Evolutionary conservation across 179 eudicot species (phyloP).

Genomic region (Pouteria campechiana): DNA sequence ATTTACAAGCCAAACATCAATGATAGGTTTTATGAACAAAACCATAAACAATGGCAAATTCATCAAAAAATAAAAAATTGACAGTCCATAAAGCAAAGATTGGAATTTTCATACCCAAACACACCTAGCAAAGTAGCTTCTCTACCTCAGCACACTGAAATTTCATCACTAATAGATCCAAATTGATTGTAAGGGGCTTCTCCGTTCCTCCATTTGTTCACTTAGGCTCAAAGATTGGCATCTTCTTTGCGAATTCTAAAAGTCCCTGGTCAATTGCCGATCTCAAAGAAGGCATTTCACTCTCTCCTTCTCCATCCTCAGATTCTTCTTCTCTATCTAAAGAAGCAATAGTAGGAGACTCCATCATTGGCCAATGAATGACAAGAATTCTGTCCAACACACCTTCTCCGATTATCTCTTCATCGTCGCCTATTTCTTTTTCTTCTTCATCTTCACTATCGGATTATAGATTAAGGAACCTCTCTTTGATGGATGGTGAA

Average conservation of each 20-base stretch:
- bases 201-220: conserved; percentile 26
- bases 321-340: conserved; percentile 7
- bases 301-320: conserved; percentile 6
- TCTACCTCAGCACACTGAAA: conserved; percentile 57
- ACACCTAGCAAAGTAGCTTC: conserved; percentile 59
- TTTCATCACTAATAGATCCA: conserved; percentile 67
- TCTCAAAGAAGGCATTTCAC: neutral
- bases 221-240: conserved; percentile 76
- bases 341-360: conserved; percentile 14
- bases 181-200: conserved; percentile 51
- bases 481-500: conserved; percentile 17
- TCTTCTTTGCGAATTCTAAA: conserved; percentile 55
- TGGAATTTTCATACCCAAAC: neutral
- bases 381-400: conserved; percentile 35
- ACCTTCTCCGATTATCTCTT: conserved; percentile 15
- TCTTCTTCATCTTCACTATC: neutral
- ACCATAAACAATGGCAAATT: neutral
- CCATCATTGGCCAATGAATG: conserved; percentile 58
- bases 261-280: conserved; percentile 42
- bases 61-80: neutral
- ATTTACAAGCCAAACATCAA: no score
- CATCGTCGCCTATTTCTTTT: conserved; percentile 4
- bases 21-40: no score
- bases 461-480: neutral
- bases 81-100: no score